Evolutionary conservation across 2,329 filamentous ascomycete genomes (phyloP).

Genomic region (Chaetomium globosum): DNA sequence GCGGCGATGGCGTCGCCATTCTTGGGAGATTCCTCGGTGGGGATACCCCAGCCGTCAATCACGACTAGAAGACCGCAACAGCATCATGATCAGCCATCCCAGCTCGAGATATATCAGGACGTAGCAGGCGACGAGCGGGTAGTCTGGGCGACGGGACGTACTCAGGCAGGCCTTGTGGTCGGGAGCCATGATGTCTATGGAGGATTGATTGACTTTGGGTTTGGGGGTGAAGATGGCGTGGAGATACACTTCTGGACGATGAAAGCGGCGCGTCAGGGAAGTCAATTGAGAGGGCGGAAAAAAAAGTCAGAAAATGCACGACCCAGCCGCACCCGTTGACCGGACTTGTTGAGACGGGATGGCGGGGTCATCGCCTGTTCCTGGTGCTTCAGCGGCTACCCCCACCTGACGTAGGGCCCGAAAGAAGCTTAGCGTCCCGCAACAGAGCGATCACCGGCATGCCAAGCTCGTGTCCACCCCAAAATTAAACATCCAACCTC

Average conservation of each 20-base stretch:
- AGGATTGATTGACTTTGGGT: conserved; percentile 4
- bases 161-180: conserved; percentile 65
- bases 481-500: conserved; percentile 18
- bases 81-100: conserved; percentile 61
- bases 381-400: conserved; percentile 4
- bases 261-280: conserved; percentile 5
- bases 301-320: conserved; percentile 17
- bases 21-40: conserved; percentile 76
- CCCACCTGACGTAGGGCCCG: conserved; percentile 20
- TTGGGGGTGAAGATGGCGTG: conserved; percentile 11
- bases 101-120: conserved; percentile 60
- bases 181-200: conserved; percentile 54
- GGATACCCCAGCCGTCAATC: conserved; percentile 98
- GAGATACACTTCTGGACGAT: not conserved
- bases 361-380: conserved; percentile 18
- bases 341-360: conserved; percentile 17
- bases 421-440: conserved; percentile 19
- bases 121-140: conserved; percentile 53
- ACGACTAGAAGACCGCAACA: conserved; percentile 70
- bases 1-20: conserved; percentile 94
- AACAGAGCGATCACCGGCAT: conserved; percentile 23
- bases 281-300: conserved; percentile 1
- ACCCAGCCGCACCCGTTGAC: conserved; percentile 9
- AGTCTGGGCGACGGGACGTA: conserved; percentile 51
- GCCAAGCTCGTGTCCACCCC: conserved; percentile 10